Percentiles rank a stretch among this genome's conserved stretches.
Evolutionary conservation across 495 filamentous ascomycete genomes (phyloP).

Genomic region (Penicillium cosmopolitanum): DNA sequence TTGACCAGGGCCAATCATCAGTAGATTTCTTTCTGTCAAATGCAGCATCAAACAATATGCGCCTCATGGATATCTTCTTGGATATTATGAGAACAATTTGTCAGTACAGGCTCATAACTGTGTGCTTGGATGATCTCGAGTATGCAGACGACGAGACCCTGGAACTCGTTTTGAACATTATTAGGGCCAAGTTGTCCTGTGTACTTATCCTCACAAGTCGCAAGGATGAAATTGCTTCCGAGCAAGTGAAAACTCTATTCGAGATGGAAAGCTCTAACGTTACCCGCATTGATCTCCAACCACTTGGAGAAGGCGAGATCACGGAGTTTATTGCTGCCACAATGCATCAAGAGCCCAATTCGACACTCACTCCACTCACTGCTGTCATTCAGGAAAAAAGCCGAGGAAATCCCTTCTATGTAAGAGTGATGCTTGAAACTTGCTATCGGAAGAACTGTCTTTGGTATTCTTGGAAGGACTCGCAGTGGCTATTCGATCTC

Average conservation of each 20-base stretch:
- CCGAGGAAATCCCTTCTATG: slow-evolving; percentile 82
- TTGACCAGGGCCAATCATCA: slow-evolving; percentile 55
- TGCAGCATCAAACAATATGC: slow-evolving; percentile 71
- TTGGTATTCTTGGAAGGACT: slow-evolving; percentile 83
- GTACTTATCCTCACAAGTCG: slow-evolving; percentile 67
- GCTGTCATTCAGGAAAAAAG: slow-evolving; percentile 82
- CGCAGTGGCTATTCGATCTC: slow-evolving; percentile 80
- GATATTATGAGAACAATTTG: slow-evolving; percentile 82
- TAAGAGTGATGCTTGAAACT: slow-evolving; percentile 86
- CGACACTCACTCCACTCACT: slow-evolving; percentile 48
- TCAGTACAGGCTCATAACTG: slow-evolving; percentile 76
- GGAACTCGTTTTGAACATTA: slow-evolving; percentile 75
- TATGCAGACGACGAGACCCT: slow-evolving; percentile 84
- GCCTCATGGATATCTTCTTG: slow-evolving; percentile 80
- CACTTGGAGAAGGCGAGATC: slow-evolving; percentile 75
- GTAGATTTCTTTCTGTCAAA: slow-evolving; percentile 73
- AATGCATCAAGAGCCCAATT: slow-evolving; percentile 54
- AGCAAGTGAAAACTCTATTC: slow-evolving; percentile 45
- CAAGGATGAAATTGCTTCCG: slow-evolving; percentile 44
- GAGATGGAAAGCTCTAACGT: slow-evolving; percentile 49
- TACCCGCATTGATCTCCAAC: slow-evolving; percentile 66
- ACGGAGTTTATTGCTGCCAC: slow-evolving; percentile 76
- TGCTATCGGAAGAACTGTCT: slow-evolving; percentile 84
- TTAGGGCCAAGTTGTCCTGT: slow-evolving; percentile 72
- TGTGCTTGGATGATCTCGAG: slow-evolving; percentile 85